phyloP scores from a whole-genome alignment of 2,329 filamentous ascomycete species.

The Fusarium globosum region DNA sequence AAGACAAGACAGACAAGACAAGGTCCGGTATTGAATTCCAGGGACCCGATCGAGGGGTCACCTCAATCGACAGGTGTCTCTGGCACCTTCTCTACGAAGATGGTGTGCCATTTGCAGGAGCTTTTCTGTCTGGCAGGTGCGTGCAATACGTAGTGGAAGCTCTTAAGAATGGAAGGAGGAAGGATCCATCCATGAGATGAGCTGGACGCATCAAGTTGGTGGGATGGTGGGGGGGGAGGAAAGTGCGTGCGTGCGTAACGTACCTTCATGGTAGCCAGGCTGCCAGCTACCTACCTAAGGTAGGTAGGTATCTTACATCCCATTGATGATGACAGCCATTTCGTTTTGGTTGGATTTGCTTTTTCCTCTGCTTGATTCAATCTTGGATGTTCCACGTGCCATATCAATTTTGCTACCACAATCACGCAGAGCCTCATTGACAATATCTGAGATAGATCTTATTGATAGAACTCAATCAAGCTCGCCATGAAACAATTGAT shows the following conservation, averaged over 20 bases:
- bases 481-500: neutral
- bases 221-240: conserved; percentile 39
- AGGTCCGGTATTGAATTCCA: conserved; percentile 29
- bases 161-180: conserved; percentile 3
- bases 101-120: conserved; percentile 28
- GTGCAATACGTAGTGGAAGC: conserved; percentile 25
- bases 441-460: neutral
- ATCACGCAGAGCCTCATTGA: conserved; percentile 33
- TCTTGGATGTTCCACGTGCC: conserved; percentile 28
- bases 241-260: conserved; percentile 34
- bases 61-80: conserved; percentile 12
- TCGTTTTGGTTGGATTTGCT: conserved; percentile 36
- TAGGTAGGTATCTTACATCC: neutral
- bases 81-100: conserved; percentile 20
- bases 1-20: conserved; percentile 15
- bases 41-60: conserved; percentile 35
- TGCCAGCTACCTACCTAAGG: no score
- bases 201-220: conserved; percentile 1
- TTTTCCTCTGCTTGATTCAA: conserved; percentile 33
- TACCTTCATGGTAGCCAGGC: conserved; percentile 18
- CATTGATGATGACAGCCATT: conserved; percentile 34
- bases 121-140: conserved; percentile 13
- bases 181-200: neutral
- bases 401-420: conserved; percentile 12
- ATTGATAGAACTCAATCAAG: neutral